phyloP scores from a whole-genome alignment of 345 rosid genomes.

The Physaria fendleri region DNA sequence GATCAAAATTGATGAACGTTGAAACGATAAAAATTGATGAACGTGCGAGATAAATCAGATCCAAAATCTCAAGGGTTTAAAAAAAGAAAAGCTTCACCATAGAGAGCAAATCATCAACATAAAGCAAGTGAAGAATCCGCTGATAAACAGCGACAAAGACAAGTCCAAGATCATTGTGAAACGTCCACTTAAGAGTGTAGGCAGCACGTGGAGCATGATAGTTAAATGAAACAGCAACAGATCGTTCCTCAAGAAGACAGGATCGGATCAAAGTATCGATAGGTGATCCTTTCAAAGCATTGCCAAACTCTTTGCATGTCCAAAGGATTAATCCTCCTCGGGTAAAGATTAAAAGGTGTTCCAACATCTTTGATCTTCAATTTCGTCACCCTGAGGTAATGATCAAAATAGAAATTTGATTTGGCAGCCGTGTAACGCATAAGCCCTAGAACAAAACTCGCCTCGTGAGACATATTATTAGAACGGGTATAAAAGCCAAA shows the following conservation, averaged over 20 bases:
- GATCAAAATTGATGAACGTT: neutral
- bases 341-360: conserved; percentile 86
- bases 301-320: conserved; percentile 95
- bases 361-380: conserved; percentile 58
- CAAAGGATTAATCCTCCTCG: conserved; percentile 97
- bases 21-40: too few species aligned
- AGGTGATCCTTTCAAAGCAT: conserved; percentile 87
- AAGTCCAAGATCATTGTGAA: conserved; percentile 90
- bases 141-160: conserved; percentile 97
- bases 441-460: too few species aligned
- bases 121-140: conserved; percentile 78
- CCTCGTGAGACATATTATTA: too few species aligned
- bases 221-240: conserved; percentile 66
- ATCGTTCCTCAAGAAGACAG: conserved; percentile 94
- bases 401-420: too few species aligned
- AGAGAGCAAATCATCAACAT: conserved; percentile 84
- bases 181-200: conserved; percentile 95
- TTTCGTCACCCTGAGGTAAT: conserved; percentile 33
- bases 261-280: conserved; percentile 86
- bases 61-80: too few species aligned
- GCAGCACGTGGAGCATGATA: conserved; percentile 77
- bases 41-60: too few species aligned
- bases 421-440: too few species aligned
- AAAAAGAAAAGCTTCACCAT: too few species aligned
- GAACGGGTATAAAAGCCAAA: too few species aligned